These are phyloP conservation scores for Chytriomyces confervae DNA, from an alignment of 192 early-diverging fungal species.

Conservation along the genomic window DNA sequence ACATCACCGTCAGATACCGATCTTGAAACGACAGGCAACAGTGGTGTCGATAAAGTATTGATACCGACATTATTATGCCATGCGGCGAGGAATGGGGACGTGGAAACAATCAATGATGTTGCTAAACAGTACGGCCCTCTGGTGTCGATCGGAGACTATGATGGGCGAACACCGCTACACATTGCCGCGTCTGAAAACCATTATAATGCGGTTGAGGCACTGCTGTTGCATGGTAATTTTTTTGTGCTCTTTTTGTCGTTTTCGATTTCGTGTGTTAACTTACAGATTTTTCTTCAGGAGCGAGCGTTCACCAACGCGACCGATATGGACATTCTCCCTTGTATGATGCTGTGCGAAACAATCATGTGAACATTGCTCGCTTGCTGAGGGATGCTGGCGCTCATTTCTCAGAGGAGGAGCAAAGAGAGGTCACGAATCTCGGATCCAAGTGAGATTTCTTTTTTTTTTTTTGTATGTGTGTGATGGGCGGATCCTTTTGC, in stretches of 20 bases:
- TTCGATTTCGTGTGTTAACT: background rate
- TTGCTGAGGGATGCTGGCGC: slow-evolving; percentile 82
- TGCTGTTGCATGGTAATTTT: slow-evolving; percentile 24
- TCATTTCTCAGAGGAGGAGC: slow-evolving; percentile 86
- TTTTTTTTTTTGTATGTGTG: background rate
- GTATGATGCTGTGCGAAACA: slow-evolving; percentile 76
- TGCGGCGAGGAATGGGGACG: slow-evolving; percentile 82
- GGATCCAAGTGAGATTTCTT: slow-evolving; percentile 57
- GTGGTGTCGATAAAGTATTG: slow-evolving; percentile 72
- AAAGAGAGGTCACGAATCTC: slow-evolving; percentile 65
- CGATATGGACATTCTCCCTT: slow-evolving; percentile 87
- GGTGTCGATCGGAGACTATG: slow-evolving; percentile 80
- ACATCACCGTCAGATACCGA: background rate
- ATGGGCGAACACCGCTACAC: slow-evolving; percentile 80
- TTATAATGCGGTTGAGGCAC: slow-evolving; percentile 65
- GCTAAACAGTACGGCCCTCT: slow-evolving; percentile 57
- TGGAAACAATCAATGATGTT: slow-evolving; percentile 76
- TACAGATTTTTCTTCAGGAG: slow-evolving; percentile 75
- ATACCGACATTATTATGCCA: slow-evolving; percentile 86
- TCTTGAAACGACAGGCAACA: background rate
- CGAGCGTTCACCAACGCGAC: slow-evolving; percentile 90
- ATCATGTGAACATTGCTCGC: slow-evolving; percentile 65
- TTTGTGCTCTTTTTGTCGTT: background rate
- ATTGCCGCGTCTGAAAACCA: slow-evolving; percentile 82
- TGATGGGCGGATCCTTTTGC: background rate